Conservation (phyloP, 495 filamentous ascomycete species). For the Annulohypoxylon maeteangense region DNA sequence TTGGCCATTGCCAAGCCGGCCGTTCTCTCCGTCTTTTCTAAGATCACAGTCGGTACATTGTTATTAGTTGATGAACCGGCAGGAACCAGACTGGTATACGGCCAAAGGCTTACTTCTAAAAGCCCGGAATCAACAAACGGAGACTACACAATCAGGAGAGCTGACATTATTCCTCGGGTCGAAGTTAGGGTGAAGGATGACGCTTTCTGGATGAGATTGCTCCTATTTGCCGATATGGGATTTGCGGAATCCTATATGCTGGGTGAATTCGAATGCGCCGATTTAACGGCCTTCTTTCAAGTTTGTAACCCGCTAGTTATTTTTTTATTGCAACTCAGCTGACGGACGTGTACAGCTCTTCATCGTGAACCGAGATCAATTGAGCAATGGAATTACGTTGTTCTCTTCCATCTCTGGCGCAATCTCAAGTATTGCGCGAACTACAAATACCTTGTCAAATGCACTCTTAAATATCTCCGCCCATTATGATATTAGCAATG, state of each 20-base stretch:
- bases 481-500: slow-evolving; percentile 82
- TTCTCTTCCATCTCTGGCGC: slow-evolving; percentile 66
- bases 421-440: slow-evolving; percentile 63
- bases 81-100: slow-evolving; percentile 45
- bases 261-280: slow-evolving; percentile 69
- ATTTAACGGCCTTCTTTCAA: slow-evolving; percentile 73
- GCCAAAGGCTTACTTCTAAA: slow-evolving; percentile 44
- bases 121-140: slow-evolving; percentile 38
- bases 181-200: slow-evolving; percentile 67
- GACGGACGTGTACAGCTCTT: slow-evolving; percentile 60
- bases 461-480: slow-evolving; percentile 71
- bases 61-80: slow-evolving; percentile 54
- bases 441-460: slow-evolving; percentile 71
- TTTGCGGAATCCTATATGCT: slow-evolving; percentile 80
- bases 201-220: slow-evolving; percentile 71
- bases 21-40: slow-evolving; percentile 54
- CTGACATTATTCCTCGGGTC: slow-evolving; percentile 44
- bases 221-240: slow-evolving; percentile 77
- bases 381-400: slow-evolving; percentile 67
- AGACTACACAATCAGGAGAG: slow-evolving; percentile 36
- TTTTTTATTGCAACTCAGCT: slow-evolving; percentile 15
- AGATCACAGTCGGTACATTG: slow-evolving; percentile 56
- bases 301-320: slow-evolving; percentile 47
- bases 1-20: slow-evolving; percentile 52
- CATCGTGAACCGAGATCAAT: slow-evolving; percentile 67